Percentiles rank a stretch among this genome's conserved stretches.
phyloP scores from a whole-genome alignment of 2,329 filamentous ascomycete genomes.

The Claviceps sp. region DNA sequence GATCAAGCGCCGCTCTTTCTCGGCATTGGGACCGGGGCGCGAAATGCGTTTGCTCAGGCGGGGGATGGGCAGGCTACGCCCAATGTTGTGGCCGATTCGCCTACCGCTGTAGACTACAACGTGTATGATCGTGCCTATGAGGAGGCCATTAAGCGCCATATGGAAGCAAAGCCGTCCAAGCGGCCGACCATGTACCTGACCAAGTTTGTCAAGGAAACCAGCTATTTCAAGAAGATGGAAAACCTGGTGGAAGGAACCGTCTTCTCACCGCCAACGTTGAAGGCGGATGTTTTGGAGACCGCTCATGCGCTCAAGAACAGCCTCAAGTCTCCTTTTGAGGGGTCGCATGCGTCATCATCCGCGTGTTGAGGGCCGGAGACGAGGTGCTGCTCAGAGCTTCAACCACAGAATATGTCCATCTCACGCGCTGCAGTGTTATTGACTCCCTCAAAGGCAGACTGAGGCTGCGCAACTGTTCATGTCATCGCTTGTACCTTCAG shows the following conservation, averaged over 20 bases:
- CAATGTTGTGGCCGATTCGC: constrained; percentile 65
- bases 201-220: constrained; percentile 31
- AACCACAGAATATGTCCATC: too few species aligned
- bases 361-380: neutral
- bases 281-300: constrained; percentile 7
- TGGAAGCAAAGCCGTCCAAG: constrained; percentile 33
- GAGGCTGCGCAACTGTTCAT: too few species aligned
- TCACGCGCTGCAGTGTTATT: too few species aligned
- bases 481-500: too few species aligned
- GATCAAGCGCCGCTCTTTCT: constrained; percentile 54
- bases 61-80: constrained; percentile 23
- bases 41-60: constrained; percentile 30
- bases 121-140: constrained; percentile 84
- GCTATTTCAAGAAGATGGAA: constrained; percentile 24
- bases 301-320: constrained; percentile 2
- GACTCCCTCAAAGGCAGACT: too few species aligned
- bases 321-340: neutral
- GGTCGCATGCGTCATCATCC: neutral
- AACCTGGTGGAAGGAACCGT: constrained; percentile 22
- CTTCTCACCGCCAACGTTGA: constrained; percentile 6
- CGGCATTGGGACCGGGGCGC: constrained; percentile 58
- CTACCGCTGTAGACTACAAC: constrained; percentile 69
- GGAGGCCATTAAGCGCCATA: constrained; percentile 59
- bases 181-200: constrained; percentile 35
- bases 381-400: too few species aligned